Evolutionary conservation across 129 eudicot species (phyloP).

Genomic region (Lactuca saligna): DNA sequence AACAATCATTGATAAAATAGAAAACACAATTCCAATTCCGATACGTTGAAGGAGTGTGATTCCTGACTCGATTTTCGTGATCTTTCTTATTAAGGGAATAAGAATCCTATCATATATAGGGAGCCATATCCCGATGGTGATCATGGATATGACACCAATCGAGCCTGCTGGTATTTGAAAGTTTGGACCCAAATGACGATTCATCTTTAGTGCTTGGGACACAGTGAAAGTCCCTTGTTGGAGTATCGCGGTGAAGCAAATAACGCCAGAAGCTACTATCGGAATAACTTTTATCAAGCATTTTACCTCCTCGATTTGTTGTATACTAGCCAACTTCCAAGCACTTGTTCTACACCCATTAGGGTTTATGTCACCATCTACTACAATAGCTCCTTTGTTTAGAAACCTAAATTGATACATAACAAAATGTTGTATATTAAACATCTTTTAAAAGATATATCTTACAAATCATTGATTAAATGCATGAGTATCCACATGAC

Average conservation of each 20-base stretch:
- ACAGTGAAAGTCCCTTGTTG: constrained; percentile 79
- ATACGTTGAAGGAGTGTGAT: constrained; percentile 77
- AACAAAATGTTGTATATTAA: not conserved
- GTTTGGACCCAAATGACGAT: constrained; percentile 65
- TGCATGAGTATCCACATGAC: not conserved
- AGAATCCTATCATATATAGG: constrained; percentile 76
- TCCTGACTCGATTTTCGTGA: constrained; percentile 73
- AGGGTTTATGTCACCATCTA: constrained; percentile 58
- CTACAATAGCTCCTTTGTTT: constrained; percentile 75
- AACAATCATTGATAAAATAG: constrained; percentile 66
- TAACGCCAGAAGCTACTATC: constrained; percentile 68
- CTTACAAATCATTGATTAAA: not conserved
- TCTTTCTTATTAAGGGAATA: constrained; percentile 60
- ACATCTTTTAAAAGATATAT: too few relatives aligned
- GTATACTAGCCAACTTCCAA: constrained; percentile 75
- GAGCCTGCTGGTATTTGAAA: constrained; percentile 85
- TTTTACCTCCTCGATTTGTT: constrained; percentile 76
- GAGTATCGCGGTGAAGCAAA: constrained; percentile 61
- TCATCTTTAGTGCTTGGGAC: constrained; percentile 79
- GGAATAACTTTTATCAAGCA: constrained; percentile 72
- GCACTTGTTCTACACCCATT: constrained; percentile 49
- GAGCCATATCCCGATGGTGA: constrained; percentile 72
- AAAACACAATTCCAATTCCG: constrained; percentile 69
- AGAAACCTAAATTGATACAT: constrained; percentile 45
- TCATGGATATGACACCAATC: constrained; percentile 58